These are phyloP conservation scores for Leucocoprinus sp. DNA, from an alignment of 768 basidiomycete genomes.

Conservation along the genomic window DNA sequence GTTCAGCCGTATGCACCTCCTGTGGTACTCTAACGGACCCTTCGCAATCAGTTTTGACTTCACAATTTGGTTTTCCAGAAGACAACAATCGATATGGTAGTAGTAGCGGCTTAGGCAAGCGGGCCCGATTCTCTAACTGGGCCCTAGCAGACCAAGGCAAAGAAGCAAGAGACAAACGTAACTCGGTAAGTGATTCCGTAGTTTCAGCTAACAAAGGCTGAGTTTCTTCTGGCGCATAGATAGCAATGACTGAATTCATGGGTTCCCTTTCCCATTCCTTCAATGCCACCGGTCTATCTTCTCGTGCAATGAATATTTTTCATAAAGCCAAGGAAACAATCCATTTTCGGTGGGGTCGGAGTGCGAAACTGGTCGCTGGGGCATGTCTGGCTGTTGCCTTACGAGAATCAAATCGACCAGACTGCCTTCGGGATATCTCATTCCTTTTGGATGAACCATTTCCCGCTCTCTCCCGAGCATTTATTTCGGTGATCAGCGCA, in stretches of 20 bases:
- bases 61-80: slow-evolving; percentile 26
- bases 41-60: slow-evolving; percentile 49
- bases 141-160: slow-evolving; percentile 58
- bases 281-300: slow-evolving; percentile 48
- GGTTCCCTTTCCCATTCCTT: slow-evolving; percentile 50
- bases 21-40: slow-evolving; percentile 69
- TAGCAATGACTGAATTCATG: slow-evolving; percentile 58
- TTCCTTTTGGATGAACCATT: slow-evolving; percentile 50
- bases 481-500: slow-evolving; percentile 41
- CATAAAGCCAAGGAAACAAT: slow-evolving; percentile 54
- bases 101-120: slow-evolving; percentile 34
- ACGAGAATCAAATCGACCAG: slow-evolving; percentile 61
- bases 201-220: slow-evolving; percentile 14
- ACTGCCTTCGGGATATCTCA: slow-evolving; percentile 62
- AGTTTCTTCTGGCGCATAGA: slow-evolving; percentile 29
- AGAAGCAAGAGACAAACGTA: slow-evolving; percentile 55
- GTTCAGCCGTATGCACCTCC: slow-evolving; percentile 55
- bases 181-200: slow-evolving; percentile 37
- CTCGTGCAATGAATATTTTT: slow-evolving; percentile 63
- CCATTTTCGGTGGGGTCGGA: slow-evolving; percentile 65
- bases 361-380: slow-evolving; percentile 60
- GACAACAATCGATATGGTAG: slow-evolving; percentile 23
- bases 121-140: slow-evolving; percentile 46
- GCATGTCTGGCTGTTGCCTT: slow-evolving; percentile 64
- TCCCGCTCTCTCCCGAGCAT: slow-evolving; percentile 44